Base-by-base conservation (phyloP, 176 grass and related monocot species). In the Oryza punctata region DNA sequence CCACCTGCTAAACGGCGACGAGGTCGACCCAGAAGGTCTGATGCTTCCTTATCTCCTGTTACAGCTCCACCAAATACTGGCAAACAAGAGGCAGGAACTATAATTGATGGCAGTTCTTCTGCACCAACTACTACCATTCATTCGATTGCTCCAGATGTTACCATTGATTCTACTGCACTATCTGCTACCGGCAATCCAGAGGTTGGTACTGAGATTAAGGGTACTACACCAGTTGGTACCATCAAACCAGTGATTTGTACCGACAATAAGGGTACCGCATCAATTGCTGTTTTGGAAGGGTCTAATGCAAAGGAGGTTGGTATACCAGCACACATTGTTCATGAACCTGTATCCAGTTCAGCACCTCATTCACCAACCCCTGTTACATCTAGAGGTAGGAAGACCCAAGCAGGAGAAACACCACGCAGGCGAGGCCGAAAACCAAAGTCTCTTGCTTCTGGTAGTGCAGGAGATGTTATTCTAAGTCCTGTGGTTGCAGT, bases 1-100 rank as follows among this genome's bases (percentile, higher is more conserved):
- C 87, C 89, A 49, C 93, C 93, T 67, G 93, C 86, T 63, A 99
- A 99, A 87, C 72, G 87, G 28, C 91, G 96, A 28, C 91, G 96
- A 88, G 96, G 96, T 59, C 88, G 96, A 83, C 96, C 96, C 74
- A 99, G 83, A 90, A 89, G 93, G 78, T 78, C 82, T 79, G 80
- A 85, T n/a, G 9, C 90, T 76, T 76, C 77, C 25, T 30, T 65
- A 67, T 82, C 84, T 77, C 61, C 84, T 78, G 78, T 81, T 79
- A 38, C 35, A 32, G 66, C 69, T 76, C 43, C 83, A 69, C 71
- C 37, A 77, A 82, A 79, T 80, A 78, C 69, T 49, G 35, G 25
- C n/a, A 85, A 50, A 71, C 88, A 88, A 80, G 92, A 91, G 74
- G 27, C 76, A 30, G 83, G 82, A 79, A 52, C 83, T 71, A 49